Percentiles rank a stretch among this genome's conserved stretches.
Evolutionary conservation across 352 stramenopile genomes (phyloP).

Genomic region (Stramenopiles sp.): DNA sequence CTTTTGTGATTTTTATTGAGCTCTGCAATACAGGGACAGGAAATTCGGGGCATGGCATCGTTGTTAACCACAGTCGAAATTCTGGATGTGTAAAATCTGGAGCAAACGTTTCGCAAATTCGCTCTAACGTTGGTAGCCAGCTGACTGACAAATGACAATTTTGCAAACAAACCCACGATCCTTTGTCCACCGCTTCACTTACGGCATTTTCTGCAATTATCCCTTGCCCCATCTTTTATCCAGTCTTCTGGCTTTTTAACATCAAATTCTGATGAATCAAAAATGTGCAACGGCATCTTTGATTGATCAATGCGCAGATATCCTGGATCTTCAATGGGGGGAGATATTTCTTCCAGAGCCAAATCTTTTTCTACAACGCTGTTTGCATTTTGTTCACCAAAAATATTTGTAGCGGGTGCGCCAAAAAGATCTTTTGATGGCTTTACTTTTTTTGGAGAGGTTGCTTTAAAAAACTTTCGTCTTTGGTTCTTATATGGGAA

Average conservation of each 20-base stretch:
- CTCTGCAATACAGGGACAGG: slow-evolving; percentile 79
- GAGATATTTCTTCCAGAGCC: too few relatives aligned
- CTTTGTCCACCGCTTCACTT: slow-evolving; percentile 50
- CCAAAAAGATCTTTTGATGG: too few relatives aligned
- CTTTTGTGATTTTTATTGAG: slow-evolving; percentile 85
- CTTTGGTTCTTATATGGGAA: too few relatives aligned
- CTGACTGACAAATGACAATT: slow-evolving; percentile 81
- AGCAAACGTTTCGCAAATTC: slow-evolving; percentile 73
- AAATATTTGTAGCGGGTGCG: too few relatives aligned
- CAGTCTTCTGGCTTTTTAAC: slow-evolving; percentile 44
- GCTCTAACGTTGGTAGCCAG: slow-evolving; percentile 77
- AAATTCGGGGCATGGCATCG: slow-evolving; percentile 68
- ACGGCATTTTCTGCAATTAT: slow-evolving; percentile 61
- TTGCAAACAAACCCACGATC: slow-evolving; percentile 79
- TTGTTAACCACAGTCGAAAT: slow-evolving; percentile 82
- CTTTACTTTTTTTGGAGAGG: too few relatives aligned
- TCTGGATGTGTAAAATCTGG: slow-evolving; percentile 62
- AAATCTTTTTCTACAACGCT: too few relatives aligned
- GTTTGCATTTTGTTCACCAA: too few relatives aligned
- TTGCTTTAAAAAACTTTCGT: too few relatives aligned
- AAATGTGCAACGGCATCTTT: slow-evolving; percentile 64
- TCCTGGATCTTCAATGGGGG: too few relatives aligned
- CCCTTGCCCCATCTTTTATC: slow-evolving; percentile 72
- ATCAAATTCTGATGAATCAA: slow-evolving; percentile 63
- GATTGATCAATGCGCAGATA: slow-evolving; percentile 73